These are phyloP conservation scores for Umbelopsis isabellina DNA, from an alignment of 192 early-diverging fungal species.

Conservation along the genomic window DNA sequence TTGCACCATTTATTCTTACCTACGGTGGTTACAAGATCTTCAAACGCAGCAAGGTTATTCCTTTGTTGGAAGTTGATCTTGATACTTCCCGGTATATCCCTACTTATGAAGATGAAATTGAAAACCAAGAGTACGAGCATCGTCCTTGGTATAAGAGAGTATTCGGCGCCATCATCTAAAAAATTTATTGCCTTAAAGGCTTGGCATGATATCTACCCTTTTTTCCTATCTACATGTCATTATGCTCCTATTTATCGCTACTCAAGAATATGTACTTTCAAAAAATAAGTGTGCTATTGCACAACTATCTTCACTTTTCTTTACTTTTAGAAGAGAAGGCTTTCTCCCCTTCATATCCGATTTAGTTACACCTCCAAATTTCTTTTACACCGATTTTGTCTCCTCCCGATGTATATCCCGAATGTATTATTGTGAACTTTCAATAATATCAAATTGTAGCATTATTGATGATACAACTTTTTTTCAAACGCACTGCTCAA, in stretches of 20 bases:
- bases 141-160: constrained; percentile 23
- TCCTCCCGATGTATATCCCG: no score
- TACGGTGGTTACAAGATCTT: constrained; percentile 66
- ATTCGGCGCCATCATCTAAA: not conserved
- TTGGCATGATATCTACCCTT: not conserved
- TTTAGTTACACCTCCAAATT: no score
- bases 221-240: not conserved
- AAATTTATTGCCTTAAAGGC: not conserved
- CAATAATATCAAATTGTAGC: no score
- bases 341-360: no score
- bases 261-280: no score
- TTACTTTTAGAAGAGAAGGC: no score
- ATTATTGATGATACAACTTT: no score
- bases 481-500: no score
- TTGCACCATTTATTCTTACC: constrained; percentile 59
- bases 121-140: constrained; percentile 2
- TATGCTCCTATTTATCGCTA: not conserved
- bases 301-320: no score
- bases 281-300: no score
- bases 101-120: constrained; percentile 25
- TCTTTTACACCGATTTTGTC: no score
- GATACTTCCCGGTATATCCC: constrained; percentile 50
- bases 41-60: constrained; percentile 60
- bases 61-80: constrained; percentile 63
- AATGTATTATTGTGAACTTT: no score